Base-by-base conservation (phyloP, 257 asterid genomes). In the Euphrasia confusa region DNA sequence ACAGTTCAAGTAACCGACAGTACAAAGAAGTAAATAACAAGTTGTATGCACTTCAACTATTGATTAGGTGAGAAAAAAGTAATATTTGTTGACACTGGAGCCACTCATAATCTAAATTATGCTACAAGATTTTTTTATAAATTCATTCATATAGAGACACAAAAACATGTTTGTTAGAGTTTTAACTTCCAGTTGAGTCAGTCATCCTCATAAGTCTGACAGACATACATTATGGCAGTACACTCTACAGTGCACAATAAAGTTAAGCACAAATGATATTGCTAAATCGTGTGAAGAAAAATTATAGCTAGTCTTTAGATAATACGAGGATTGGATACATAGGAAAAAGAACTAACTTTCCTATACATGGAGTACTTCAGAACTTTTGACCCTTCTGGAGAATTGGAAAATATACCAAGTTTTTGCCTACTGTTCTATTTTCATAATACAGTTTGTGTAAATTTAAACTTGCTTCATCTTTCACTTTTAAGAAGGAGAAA, bases 401-500 rank as follows among this genome's bases (percentile, higher is more conserved):
- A 66, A 56, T 4, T 27, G 52, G 69, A 35, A 54, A 15, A 44
- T 27, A 42, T 14, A 42, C 30, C 5, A 21, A 21, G 18, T 13
- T 48, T 57, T 56, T 47, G 74, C 14, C 56, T 13, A 48, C 42
- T 26, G 66, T 32, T 54, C 7, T 21, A 18, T 54, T 54, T 24
- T 54, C 8, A 32, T 64, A 44, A 70, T 56, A 32, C 28, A 63
- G 50, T 21, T 21, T 5, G 28, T 40, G 27, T 24, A 35, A 21
- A 71, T 42, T 42, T 18, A 54, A 63, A 61, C 55, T 45, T 60
- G 48, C 56, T 35, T 42, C 24, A 47, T 45, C 21, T 39, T 37
- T 17, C 47, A 4, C 55, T 70, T 68, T 5, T n/a, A 63, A 26
- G 30, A 33, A 62, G 45, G 60, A 53, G 48, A 52, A 58, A 58